Evolutionary conservation across 495 filamentous ascomycete species (phyloP), one percentile per base, ranked within the genome.

Genomic region (Aspergillus sparsus): DNA sequence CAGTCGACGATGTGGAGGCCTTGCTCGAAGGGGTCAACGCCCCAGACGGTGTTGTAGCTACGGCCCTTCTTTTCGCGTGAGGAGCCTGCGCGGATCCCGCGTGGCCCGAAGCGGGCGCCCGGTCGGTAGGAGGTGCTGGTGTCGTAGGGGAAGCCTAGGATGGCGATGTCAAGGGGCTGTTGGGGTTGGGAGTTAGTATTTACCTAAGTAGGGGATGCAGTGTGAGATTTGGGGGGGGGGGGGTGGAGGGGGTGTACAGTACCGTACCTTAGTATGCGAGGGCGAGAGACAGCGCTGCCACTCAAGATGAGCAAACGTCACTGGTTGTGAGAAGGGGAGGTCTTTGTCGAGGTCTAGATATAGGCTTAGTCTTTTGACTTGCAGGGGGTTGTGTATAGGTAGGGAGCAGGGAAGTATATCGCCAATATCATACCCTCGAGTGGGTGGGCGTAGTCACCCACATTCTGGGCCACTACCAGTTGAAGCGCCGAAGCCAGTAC

Each of bases 71-170:
- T 66, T 13, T 70, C 63, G 13, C 68, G 68, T 0, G 63, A 62
- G 3, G 80, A 83, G 68, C 85, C 86, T 68, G 87, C 79, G 58
- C 88, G 80, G 61, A 91, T 90, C 13, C 83, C 85, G 18, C 76
- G 80, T 5, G 88, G 87, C 1, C 88, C 88, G 60, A 88, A 91
- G 11, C 88, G 80, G 39, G 87, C 86, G 27, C 88, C 87, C 5
- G 87, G 87, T 33, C 87, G 79, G 69, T 87, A 87, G 15, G 80
- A 82, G 10, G 82, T 83, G 33, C 80, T 80, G 7, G 79, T 71
- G 39, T 71, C 68, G 47, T 64, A 71, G 41, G 66, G 68, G 60
- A 68, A 63, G 27, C 66, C 66, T 5, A 68, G 60, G 39, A 68
- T 53, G 5, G 63, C 66, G 54, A 68, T 63, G 50, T 66, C 66